These are phyloP conservation scores for Shiraia sp. DNA, from an alignment of 2,329 filamentous ascomycete genomes.

Conservation along the genomic window DNA sequence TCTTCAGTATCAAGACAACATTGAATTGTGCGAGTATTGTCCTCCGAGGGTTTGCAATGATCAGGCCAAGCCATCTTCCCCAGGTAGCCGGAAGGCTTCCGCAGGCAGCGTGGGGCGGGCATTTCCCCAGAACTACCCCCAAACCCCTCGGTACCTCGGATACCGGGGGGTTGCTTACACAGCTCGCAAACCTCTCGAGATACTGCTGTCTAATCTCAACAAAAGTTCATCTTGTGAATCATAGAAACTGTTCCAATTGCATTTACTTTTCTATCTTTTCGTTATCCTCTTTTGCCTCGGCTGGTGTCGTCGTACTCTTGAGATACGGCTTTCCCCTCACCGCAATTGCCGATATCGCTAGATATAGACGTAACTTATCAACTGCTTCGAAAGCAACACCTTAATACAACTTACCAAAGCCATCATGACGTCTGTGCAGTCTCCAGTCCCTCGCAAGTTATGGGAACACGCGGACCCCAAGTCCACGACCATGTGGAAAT, in stretches of 20 bases:
- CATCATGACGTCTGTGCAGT: conserved; percentile 5
- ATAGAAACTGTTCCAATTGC: not conserved
- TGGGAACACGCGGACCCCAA: conserved; percentile 52
- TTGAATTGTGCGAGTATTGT: too few species aligned
- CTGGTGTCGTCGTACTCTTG: not conserved
- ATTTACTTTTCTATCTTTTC: not conserved
- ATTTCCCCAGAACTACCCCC: not conserved
- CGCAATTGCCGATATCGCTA: not conserved
- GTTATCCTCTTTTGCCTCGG: not conserved
- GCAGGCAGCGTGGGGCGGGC: conserved; percentile 4
- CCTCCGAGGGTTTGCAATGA: too few species aligned
- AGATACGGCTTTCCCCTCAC: not conserved
- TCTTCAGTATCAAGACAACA: not conserved
- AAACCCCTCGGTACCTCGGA: not conserved
- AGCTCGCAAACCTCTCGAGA: not conserved
- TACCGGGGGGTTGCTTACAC: not conserved
- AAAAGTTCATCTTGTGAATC: not conserved
- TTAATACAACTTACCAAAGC: not conserved
- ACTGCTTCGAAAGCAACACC: not conserved
- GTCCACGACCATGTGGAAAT: conserved; percentile 51
- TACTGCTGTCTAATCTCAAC: too few species aligned
- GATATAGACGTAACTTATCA: not conserved
- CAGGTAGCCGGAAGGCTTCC: not conserved
- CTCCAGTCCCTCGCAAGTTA: conserved; percentile 47
- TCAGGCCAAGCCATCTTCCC: too few species aligned